A percentile compares a stretch with the other conserved stretches of the same genome.
phyloP scores from a whole-genome alignment of 257 asterid species.

The Scutellaria galericulata region DNA sequence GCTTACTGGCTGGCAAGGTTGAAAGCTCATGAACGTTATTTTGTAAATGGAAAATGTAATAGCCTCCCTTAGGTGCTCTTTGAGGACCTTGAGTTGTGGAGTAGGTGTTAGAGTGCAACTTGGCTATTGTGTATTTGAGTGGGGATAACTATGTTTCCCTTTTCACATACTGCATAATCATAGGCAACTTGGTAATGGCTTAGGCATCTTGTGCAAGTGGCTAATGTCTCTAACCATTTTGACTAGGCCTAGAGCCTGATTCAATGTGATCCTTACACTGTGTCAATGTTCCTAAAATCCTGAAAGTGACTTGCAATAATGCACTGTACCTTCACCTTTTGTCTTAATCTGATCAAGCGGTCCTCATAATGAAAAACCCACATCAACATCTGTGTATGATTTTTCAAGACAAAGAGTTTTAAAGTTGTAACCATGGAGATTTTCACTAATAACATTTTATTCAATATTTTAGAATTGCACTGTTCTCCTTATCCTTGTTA shows the following conservation, averaged over 20 bases:
- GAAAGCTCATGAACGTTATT: neutral
- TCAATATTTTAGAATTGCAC: neutral
- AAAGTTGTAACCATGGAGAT: constrained; percentile 1
- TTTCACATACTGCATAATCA: no score
- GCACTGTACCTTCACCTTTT: neutral
- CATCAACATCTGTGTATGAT: neutral
- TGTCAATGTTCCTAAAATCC: constrained; percentile 8
- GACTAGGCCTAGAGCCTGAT: no score
- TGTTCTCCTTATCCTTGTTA: neutral
- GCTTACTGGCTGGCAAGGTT: neutral
- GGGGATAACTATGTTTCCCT: no score
- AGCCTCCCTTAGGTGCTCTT: neutral
- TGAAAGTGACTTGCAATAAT: neutral
- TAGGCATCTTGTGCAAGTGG: no score
- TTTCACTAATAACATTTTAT: neutral
- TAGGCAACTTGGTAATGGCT: no score
- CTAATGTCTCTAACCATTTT: no score
- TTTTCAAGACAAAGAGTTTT: constrained; percentile 8
- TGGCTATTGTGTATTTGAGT: no score
- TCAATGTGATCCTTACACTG: neutral
- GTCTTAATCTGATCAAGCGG: neutral
- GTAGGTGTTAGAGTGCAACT: neutral
- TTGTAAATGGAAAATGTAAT: neutral
- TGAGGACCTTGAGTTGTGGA: neutral
- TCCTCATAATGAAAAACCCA: neutral